Evolutionary conservation across 1,139 yeast species (phyloP).

Genomic region (Sugiyamaella pinicola): DNA sequence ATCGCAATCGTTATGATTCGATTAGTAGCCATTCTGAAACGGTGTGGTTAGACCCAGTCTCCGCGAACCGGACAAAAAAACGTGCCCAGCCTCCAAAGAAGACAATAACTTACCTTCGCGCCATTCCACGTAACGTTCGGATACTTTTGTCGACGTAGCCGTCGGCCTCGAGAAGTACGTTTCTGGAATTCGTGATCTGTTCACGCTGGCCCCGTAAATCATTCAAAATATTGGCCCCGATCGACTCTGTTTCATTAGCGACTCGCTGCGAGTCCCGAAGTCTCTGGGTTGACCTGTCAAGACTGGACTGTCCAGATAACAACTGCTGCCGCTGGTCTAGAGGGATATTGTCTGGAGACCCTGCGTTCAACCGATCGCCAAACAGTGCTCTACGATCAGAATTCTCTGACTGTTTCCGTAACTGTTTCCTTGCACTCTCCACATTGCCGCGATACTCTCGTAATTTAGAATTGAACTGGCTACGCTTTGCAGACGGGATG

Average conservation of each 20-base stretch:
- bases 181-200: constrained; percentile 81
- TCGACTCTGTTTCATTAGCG: constrained; percentile 87
- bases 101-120: constrained; percentile 50
- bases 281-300: constrained; percentile 82
- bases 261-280: constrained; percentile 84
- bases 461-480: constrained; percentile 67
- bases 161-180: constrained; percentile 86
- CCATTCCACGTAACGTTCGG: constrained; percentile 86
- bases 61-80: neutral
- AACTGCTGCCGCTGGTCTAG: constrained; percentile 81
- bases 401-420: constrained; percentile 48
- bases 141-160: constrained; percentile 88
- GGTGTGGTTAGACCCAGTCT: constrained; percentile 5
- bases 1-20: constrained; percentile 93
- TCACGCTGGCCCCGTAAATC: constrained; percentile 93
- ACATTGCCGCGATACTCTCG: constrained; percentile 67
- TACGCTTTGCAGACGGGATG: constrained; percentile 69
- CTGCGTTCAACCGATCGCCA: constrained; percentile 51
- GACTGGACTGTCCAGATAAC: constrained; percentile 72
- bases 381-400: constrained; percentile 69
- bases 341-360: constrained; percentile 47
- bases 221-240: constrained; percentile 88
- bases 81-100: constrained; percentile 7
- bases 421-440: constrained; percentile 56
- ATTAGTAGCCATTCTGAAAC: constrained; percentile 84